A percentile compares a stretch with the other conserved stretches of the same genome.
phyloP scores from a whole-genome alignment of 1,284 basidiomycete species.

The Exobasidium cylindrosporum region DNA sequence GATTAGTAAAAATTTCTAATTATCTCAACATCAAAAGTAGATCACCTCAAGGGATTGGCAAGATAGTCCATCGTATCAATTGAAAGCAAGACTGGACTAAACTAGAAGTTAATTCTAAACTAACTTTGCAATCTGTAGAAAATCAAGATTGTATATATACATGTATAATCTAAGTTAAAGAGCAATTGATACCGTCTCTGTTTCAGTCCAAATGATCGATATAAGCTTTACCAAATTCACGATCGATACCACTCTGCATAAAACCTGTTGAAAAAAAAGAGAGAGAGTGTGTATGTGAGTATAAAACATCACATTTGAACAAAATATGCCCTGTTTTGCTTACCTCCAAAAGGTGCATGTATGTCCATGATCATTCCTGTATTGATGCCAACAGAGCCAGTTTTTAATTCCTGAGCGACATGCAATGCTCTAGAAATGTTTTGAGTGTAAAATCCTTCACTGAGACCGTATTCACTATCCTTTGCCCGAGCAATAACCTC shows the following conservation, averaged over 20 bases:
- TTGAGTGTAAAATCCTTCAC: constrained; percentile 7
- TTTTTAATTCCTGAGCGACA: constrained; percentile 3
- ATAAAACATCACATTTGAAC: not conserved
- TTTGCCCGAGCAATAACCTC: constrained; percentile 24
- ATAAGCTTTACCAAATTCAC: not conserved
- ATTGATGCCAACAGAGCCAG: constrained; percentile 21
- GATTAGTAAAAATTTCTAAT: too few relatives aligned
- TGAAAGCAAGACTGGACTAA: too few relatives aligned
- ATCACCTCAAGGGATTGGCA: too few relatives aligned
- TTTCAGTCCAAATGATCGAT: not conserved
- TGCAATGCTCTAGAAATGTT: not conserved
- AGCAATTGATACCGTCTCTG: not conserved
- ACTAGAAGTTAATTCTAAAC: too few relatives aligned
- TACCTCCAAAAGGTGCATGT: constrained; percentile 71
- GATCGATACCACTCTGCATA: constrained; percentile 63
- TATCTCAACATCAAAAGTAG: too few relatives aligned
- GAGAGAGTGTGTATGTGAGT: not conserved
- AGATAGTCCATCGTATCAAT: too few relatives aligned
- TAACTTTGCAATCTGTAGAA: too few relatives aligned
- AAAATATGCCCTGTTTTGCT: constrained; percentile 61
- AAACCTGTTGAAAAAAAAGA: not conserved
- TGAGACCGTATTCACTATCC: constrained; percentile 24
- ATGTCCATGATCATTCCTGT: constrained; percentile 46
- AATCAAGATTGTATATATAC: too few relatives aligned
- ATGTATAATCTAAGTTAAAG: too few relatives aligned